Evolutionary conservation across 352 stramenopile species (phyloP), one percentile per base, ranked within the genome.

Genomic region (Phytophthora fragariaefolia): DNA sequence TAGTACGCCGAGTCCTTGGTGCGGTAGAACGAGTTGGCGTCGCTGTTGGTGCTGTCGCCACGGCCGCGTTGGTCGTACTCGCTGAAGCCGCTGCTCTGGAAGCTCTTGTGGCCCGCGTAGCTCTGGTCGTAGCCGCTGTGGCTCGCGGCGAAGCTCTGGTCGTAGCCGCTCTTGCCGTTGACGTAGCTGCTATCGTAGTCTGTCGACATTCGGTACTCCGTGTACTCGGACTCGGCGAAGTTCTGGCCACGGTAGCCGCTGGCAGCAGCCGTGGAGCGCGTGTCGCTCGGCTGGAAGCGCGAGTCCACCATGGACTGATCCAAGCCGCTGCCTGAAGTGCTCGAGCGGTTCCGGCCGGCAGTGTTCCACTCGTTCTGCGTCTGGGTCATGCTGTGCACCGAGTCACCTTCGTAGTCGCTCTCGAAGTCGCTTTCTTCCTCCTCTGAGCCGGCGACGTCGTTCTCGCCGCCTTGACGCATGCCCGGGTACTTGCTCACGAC

Each of bases 81-180:
- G 38, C 76, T 85, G 62, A 79, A 85, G 22, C 78, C 74, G 12
- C 63, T 63, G 59, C 71, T 85, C 27, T 77, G 49, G 50, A 80
- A 82, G 30, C 55, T 77, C 24, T 69, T 68, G 4, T 40, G 58
- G 43, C 27, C 51, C 2, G 51, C 58, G 23, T 49, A 65, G 45
- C 65, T 43, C 6, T 49, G 57, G 34, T 73, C 66, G 48, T 73
- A 79, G 20, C 60, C 73, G 30, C 73, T 83, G 6, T 66, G 58
- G 18, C 18, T 70, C 15, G 48, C 49, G 12, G 42, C 30, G 23
- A 65, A 68, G 36, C 69, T 75, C 12, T 66, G 59, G 47, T 69
- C 58, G 15, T 66, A 63, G 3, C 54, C 63, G 26, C 58, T 72
- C 23, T 66, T 50, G 15, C 18, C 55, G 23, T 26, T 52, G 6